phyloP scores from a whole-genome alignment of 805 yeast genomes.

The Kodamaea hsintzibuensis region DNA sequence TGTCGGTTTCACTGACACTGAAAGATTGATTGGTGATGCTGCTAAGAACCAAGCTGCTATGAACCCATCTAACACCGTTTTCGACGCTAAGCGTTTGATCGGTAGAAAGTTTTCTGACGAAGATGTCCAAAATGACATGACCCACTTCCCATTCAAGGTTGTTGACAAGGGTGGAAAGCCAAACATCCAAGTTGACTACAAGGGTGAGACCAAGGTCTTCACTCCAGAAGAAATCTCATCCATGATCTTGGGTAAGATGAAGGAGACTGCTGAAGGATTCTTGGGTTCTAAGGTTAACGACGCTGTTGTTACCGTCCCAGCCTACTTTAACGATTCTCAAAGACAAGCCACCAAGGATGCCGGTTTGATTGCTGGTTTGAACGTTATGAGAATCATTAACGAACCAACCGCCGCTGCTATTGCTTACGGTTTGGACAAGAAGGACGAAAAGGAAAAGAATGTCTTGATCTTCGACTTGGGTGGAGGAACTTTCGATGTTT shows the following conservation, averaged over 20 bases:
- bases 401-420: slow-evolving; percentile 37
- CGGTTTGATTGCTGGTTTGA: slow-evolving; percentile 36
- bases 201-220: slow-evolving; percentile 36
- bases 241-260: slow-evolving; percentile 34
- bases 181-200: slow-evolving; percentile 30
- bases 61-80: slow-evolving; percentile 35
- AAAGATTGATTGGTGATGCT: slow-evolving; percentile 36
- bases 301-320: slow-evolving; percentile 35
- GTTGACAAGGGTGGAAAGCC: slow-evolving; percentile 32
- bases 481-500: slow-evolving; percentile 49
- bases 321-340: slow-evolving; percentile 35
- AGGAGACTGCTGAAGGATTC: slow-evolving; percentile 33
- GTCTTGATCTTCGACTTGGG: slow-evolving; percentile 49
- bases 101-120: slow-evolving; percentile 31
- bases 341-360: slow-evolving; percentile 38
- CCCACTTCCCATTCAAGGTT: slow-evolving; percentile 36
- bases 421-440: slow-evolving; percentile 47
- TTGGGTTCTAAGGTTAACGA: slow-evolving; percentile 28
- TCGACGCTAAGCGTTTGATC: slow-evolving; percentile 36
- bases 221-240: slow-evolving; percentile 34
- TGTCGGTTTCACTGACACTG: slow-evolving; percentile 35
- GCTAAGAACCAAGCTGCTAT: slow-evolving; percentile 37
- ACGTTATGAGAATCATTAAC: slow-evolving; percentile 35
- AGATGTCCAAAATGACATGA: slow-evolving; percentile 30
- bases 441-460: slow-evolving; percentile 64